Evolutionary conservation across 441 rosid species (phyloP).

Genomic region (Jatropha podagrica): DNA sequence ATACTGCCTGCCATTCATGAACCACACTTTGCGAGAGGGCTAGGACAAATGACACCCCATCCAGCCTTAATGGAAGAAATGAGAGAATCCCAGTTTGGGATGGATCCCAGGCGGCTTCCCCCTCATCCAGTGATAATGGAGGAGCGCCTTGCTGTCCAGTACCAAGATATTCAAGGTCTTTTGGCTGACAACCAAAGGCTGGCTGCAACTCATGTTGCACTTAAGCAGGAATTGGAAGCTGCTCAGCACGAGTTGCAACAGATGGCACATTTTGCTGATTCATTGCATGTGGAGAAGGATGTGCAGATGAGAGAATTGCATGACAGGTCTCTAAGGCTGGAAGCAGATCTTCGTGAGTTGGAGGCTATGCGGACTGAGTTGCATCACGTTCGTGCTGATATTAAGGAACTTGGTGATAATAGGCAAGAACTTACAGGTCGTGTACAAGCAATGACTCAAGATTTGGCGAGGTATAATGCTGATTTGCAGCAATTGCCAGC

Average conservation of each 20-base stretch:
- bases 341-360: slow-evolving; percentile 64
- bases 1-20: slow-evolving; percentile 37
- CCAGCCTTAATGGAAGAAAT: slow-evolving; percentile 60
- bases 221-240: slow-evolving; percentile 90
- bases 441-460: slow-evolving; percentile 72
- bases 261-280: slow-evolving; percentile 62
- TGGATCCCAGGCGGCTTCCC: slow-evolving; percentile 62
- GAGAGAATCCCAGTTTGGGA: slow-evolving; percentile 60
- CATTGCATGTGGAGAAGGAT: slow-evolving; percentile 72
- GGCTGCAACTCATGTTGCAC: slow-evolving; percentile 89
- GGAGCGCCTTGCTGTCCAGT: slow-evolving; percentile 75
- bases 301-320: slow-evolving; percentile 83
- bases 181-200: slow-evolving; percentile 81
- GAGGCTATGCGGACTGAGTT: slow-evolving; percentile 68
- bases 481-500: slow-evolving; percentile 81
- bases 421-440: slow-evolving; percentile 73
- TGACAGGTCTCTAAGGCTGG: slow-evolving; percentile 67
- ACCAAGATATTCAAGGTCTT: slow-evolving; percentile 84
- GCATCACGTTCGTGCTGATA: slow-evolving; percentile 61
- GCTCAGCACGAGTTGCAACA: slow-evolving; percentile 76
- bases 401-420: slow-evolving; percentile 66
- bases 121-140: slow-evolving; percentile 67
- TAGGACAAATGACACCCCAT: slow-evolving; percentile 55
- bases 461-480: slow-evolving; percentile 61
- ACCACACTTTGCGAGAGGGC: slow-evolving; percentile 43